Evolutionary conservation across 805 yeast genomes (phyloP), one percentile per base, ranked within the genome.

Genomic region (Millerozyma acaciae): DNA sequence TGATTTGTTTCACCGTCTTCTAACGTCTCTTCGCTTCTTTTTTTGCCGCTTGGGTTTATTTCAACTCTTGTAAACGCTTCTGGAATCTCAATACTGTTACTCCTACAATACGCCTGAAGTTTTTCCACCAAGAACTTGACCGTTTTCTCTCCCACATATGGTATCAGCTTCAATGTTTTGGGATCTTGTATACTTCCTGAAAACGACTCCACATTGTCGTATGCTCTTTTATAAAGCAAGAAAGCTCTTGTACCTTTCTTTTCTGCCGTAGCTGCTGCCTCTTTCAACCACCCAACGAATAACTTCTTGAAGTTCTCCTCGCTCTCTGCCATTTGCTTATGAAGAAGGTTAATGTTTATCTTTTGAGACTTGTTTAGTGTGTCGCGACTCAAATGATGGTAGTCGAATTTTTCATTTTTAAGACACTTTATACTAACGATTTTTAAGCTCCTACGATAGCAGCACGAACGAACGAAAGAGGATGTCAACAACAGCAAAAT

Each of bases 121-220:
- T 66, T 69, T 25, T 61, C 54, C 16, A 68, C 63, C 36, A 90
- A 58, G 18, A 58, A 48, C 2, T 54, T 59, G 21, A 84, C 76
- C 6, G 84, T 78, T 35, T 80, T 78, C 8, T 76, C 80, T 1
- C 97, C 97, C 21, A 90, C 70, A 28, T 66, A 83, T 36, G 73
- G 80, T 26, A 90, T 66, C 44, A 68, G 65, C 10, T 57, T 55
- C 27, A 90, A 62, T 32, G 84, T 79, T 20, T 61, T 58, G 1
- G 93, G 84, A 37, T 73, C 73, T 21, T 51, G 46, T 16, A 84
- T 67, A 8, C 63, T 59, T 0, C 55, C 66, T 0, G 71, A 71
- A 32, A 65, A 62, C 2, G 59, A 60, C 27, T 60, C 52, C 16
- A 88, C 49, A 20, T 72, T 66, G 17, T 68, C 76, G 32, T 73